Evolutionary conservation across 805 yeast species (phyloP), one percentile per base, ranked within the genome.

Genomic region (Soucietia sequanensis): DNA sequence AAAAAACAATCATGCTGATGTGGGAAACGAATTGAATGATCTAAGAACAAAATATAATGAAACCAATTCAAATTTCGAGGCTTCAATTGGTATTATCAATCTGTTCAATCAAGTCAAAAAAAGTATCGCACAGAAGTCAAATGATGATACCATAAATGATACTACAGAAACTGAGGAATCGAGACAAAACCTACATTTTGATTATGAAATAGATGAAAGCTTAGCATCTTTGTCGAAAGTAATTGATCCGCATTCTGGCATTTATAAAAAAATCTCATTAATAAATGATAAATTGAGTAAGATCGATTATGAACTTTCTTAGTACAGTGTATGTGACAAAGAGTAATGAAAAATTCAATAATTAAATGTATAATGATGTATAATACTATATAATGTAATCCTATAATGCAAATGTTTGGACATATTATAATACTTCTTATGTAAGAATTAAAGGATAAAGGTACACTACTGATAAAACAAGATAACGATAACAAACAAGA

Each of bases 11-110:
- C 71, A 68, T 38, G 43, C 56, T 6, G 33, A 35, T 2, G 61
- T 67, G 7, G 70, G 68, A 1, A 46, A 55, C 19, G 54, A 61
- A 26, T 47, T 65, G 23, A 59, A 60, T 37, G 34, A 41, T 18
- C 39, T 62, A 10, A 43, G 72, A 31, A 26, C 33, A 3, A 41
- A 42, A 5, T 53, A 50, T 35, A 46, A 44, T 11, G 36, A 39
- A 3, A 35, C 42, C 27, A 44, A 46, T 39, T 33, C 37, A 11
- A 34, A 40, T 25, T 46, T 44, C 39, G 44, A 47, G 21, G 40
- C 43, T 21, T 35, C 54, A 32, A 40, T 37, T 20, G 20, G 20
- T 3, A 36, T 50, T 6, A 33, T 37, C 12, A 29, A 31, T 16
- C 40, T 42, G 29, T 34, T 52, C 20, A 12, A 30, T 2, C 23